Conservation (phyloP, 2,329 filamentous ascomycete species). For the Trichoderma koningii region DNA sequence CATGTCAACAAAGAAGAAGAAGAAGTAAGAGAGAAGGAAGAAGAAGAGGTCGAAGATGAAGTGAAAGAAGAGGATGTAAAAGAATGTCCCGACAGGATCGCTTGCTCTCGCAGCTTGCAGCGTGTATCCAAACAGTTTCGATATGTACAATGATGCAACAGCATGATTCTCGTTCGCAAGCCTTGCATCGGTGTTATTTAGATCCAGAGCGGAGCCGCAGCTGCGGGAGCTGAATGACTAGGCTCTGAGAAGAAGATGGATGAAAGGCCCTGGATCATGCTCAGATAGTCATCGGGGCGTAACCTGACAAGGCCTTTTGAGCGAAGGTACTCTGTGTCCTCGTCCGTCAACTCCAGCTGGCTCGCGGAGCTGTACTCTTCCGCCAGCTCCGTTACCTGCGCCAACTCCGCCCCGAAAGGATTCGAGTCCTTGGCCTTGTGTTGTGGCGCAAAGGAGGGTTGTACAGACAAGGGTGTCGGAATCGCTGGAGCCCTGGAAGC, state of each 20-base stretch:
- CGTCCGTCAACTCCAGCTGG: constrained; percentile 63
- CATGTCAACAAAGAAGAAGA: constrained; percentile 17
- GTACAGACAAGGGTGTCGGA: constrained; percentile 38
- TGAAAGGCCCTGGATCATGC: constrained; percentile 73
- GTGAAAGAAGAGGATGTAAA: background rate
- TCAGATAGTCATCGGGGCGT: constrained; percentile 78
- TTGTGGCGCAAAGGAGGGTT: constrained; percentile 43
- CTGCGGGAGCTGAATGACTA: constrained; percentile 37
- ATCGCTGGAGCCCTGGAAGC: constrained; percentile 25
- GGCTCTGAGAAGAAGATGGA: constrained; percentile 58
- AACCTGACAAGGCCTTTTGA: constrained; percentile 72
- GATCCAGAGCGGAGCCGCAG: constrained; percentile 52
- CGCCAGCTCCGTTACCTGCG: constrained; percentile 87
- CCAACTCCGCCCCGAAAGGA: constrained; percentile 87
- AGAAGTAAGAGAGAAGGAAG: no score
- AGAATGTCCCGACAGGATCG: background rate
- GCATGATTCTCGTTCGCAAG: background rate
- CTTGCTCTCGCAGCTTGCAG: constrained; percentile 3
- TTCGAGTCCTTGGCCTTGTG: constrained; percentile 50
- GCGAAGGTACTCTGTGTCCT: constrained; percentile 66
- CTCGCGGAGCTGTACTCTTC: constrained; percentile 78
- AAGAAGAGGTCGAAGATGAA: background rate
- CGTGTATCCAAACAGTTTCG: constrained; percentile 12
- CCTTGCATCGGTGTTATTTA: constrained; percentile 34
- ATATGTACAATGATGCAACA: constrained; percentile 16